phyloP scores from a whole-genome alignment of 345 rosid species.

The Angophora floribunda region DNA sequence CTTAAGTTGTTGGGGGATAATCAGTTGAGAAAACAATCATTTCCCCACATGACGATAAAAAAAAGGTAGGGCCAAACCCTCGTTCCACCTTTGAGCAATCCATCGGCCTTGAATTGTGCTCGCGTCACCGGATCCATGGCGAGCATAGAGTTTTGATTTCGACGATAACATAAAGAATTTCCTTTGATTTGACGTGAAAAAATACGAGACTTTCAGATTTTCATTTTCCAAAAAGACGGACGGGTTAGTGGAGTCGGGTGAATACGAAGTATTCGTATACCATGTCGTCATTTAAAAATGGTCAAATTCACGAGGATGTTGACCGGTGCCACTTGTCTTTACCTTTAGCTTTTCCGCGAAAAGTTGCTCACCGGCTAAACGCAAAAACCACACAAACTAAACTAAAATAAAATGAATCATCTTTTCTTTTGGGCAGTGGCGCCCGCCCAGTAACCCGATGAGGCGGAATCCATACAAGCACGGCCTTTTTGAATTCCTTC shows the following conservation, averaged over 20 bases:
- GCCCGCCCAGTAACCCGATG: not conserved
- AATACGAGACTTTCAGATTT: not conserved
- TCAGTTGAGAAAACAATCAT: not conserved
- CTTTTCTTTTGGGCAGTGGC: not conserved
- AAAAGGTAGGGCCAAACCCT: not conserved
- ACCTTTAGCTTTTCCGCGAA: not conserved
- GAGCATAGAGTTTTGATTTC: no score
- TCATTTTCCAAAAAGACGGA: not conserved
- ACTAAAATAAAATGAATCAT: no score
- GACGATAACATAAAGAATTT: no score
- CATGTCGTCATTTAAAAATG: not conserved
- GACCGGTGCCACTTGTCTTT: not conserved
- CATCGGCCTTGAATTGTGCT: not conserved
- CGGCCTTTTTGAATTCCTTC: not conserved
- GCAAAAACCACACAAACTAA: not conserved
- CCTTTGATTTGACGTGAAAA: not conserved
- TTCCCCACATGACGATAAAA: not conserved
- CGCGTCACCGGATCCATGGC: no score
- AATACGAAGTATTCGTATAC: not conserved
- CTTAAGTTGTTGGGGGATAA: not conserved
- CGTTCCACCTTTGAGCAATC: fast-evolving
- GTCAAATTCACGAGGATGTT: not conserved
- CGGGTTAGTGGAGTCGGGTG: not conserved
- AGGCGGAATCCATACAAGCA: not conserved
- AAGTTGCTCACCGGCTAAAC: not conserved